phyloP scores from a whole-genome alignment of 2,329 filamentous ascomycete genomes.

The Akanthomyces uredinophilus region DNA sequence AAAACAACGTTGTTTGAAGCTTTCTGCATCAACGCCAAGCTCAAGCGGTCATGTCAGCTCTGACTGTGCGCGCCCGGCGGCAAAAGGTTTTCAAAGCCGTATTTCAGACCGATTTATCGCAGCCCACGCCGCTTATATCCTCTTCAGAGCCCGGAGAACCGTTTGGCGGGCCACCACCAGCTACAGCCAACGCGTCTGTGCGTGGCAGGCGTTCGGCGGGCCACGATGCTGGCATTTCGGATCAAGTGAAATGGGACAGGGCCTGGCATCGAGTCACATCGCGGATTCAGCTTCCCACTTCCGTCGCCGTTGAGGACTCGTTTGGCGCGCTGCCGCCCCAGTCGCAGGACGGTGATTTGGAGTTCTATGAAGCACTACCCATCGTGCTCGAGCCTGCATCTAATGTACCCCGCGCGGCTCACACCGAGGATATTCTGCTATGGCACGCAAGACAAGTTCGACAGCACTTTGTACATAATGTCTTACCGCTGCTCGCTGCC shows the following conservation, averaged over 20 bases:
- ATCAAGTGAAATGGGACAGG: conserved; percentile 55
- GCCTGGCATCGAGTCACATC: conserved; percentile 60
- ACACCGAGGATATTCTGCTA: conserved; percentile 51
- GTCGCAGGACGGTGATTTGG: conserved; percentile 37
- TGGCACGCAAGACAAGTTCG: conserved; percentile 60
- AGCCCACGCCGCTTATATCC: conserved; percentile 41
- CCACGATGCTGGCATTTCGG: conserved; percentile 24
- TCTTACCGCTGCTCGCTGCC: conserved; percentile 49
- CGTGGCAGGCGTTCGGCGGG: conserved; percentile 18
- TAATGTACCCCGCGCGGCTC: conserved; percentile 43
- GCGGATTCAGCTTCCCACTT: conserved; percentile 50
- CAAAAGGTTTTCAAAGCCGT: conserved; percentile 51
- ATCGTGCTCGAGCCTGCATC: conserved; percentile 45
- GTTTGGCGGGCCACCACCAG: conserved; percentile 38
- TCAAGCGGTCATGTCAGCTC: conserved; percentile 30
- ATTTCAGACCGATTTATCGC: conserved; percentile 47
- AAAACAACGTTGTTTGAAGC: neutral
- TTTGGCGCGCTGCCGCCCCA: conserved; percentile 44
- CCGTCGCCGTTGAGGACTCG: conserved; percentile 49
- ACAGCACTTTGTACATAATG: conserved; percentile 55
- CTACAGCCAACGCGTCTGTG: conserved; percentile 18
- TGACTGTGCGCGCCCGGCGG: conserved; percentile 42
- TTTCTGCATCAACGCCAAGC: neutral
- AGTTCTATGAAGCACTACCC: conserved; percentile 49
- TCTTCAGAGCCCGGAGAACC: conserved; percentile 39